Evolutionary conservation across 2,329 filamentous ascomycete species (phyloP), one percentile per base, ranked within the genome.

Genomic region (Exutisphaerella laricina): DNA sequence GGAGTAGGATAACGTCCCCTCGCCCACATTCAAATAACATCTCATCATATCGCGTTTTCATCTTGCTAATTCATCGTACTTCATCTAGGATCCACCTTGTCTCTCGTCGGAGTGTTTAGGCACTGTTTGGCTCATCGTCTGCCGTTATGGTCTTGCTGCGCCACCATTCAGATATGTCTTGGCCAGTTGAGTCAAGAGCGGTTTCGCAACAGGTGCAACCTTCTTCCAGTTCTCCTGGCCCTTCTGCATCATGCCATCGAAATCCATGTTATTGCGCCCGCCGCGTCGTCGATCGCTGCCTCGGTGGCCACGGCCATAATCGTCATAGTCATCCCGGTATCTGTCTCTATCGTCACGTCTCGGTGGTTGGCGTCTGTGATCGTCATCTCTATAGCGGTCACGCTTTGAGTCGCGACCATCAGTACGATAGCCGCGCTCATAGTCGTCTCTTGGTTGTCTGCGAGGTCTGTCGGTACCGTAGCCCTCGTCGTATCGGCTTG

Each of bases 171-270:
- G 39, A 45, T 61, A 61, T 32, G 53, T 52, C 37, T 56, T 57
- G 14, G 58, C 58, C 35, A 61, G 32, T 25, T 57, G 54, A 10
- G 39, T 38, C 25, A 59, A 37, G 37, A 59, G 37, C 8, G 58
- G 58, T 47, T 59, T 61, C 13, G 58, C 58, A 13, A 61, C 48
- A 4, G 58, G 58, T 42, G 51, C 58, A 9, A 55, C 58, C 17
- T 49, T 59, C 32, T 56, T 46, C 58, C 58, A 61, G 14, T 48
- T 47, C 50, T 60, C 59, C 49, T 61, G 48, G 7, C 58, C 56
- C 48, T 54, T 57, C 42, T 58, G 43, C 30, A 60, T 35, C 40
- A 59, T 47, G 10, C 50, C 43, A 23, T 51, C 48, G 22, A 57
- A 42, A 26, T 57, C 53, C 17, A 43, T 40, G 13, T 49, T 52